A percentile compares a stretch with the other conserved stretches of the same genome.
Evolutionary conservation across 169 alveolate genomes (phyloP).

Genomic region (Eimeria praecox): DNA sequence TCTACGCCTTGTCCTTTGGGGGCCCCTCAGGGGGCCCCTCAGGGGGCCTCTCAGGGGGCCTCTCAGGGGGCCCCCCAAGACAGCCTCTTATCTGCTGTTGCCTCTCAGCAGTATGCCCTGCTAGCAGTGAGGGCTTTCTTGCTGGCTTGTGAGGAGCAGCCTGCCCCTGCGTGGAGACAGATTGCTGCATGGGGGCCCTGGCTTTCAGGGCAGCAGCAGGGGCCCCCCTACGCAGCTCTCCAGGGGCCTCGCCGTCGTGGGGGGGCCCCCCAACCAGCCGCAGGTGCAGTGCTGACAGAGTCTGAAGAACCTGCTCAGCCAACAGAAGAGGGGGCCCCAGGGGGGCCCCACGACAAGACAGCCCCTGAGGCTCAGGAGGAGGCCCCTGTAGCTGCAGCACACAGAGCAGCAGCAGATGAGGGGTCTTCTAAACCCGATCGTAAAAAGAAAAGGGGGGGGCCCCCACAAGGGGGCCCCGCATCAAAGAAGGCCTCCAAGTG

Average conservation of each 20-base stretch:
- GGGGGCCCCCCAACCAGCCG: neutral
- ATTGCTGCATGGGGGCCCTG: conserved; percentile 29
- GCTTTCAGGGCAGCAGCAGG: conserved; percentile 55
- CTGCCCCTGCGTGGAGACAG: conserved; percentile 37
- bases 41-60: neutral
- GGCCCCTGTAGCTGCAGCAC: neutral
- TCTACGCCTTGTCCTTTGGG: neutral
- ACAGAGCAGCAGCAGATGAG: neutral
- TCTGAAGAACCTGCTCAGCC: neutral
- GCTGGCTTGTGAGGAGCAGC: conserved; percentile 23
- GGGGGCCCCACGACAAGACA: conserved; percentile 1
- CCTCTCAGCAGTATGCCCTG: conserved; percentile 17
- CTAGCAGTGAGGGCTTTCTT: conserved; percentile 34
- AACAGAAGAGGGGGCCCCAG: conserved; percentile 15
- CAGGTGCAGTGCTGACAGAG: conserved; percentile 8
- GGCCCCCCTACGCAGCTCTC: neutral
- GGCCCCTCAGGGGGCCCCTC: conserved; percentile 17
- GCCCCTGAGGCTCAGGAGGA: neutral
- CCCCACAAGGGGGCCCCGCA: neutral
- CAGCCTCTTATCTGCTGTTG: conserved; percentile 11
- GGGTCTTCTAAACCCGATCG: neutral
- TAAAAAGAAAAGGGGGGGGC: conserved; percentile 32
- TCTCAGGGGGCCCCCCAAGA: conserved; percentile 29
- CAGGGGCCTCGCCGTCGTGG: neutral
- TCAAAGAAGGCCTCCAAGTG: neutral